These are phyloP conservation scores for Arthrobotrys megalospora DNA, from an alignment of 2,329 filamentous ascomycete species.

Conservation along the genomic window DNA sequence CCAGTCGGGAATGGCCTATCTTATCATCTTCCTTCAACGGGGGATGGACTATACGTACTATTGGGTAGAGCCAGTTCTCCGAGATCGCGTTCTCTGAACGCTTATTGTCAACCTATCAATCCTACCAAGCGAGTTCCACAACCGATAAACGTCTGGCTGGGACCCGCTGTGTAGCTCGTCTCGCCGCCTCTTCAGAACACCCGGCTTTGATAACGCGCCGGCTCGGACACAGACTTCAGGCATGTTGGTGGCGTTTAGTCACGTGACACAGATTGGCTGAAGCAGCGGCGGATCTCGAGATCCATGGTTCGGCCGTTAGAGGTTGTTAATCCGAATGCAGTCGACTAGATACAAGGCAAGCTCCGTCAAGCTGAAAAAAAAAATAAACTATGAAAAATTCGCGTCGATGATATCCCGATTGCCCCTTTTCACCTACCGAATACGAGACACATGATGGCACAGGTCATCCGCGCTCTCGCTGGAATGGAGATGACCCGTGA, in stretches of 20 bases:
- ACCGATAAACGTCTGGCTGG: no score
- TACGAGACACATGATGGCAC: slow-evolving; percentile 16
- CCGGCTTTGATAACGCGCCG: no score
- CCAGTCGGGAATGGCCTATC: no score
- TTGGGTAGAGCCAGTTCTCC: no score
- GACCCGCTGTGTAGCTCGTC: no score
- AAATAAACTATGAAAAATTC: background rate
- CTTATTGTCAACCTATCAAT: no score
- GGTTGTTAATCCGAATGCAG: background rate
- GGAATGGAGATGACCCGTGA: slow-evolving; percentile 12
- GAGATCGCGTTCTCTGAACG: no score
- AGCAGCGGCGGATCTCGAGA: background rate
- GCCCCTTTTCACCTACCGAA: background rate
- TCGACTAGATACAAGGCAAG: background rate
- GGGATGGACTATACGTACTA: no score
- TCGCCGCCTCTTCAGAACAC: no score
- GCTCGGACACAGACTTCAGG: no score
- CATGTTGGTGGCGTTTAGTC: background rate
- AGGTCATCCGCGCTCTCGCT: slow-evolving; percentile 18
- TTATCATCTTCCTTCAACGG: no score
- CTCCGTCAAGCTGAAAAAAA: slow-evolving; percentile 10
- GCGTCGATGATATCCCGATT: slow-evolving; percentile 13
- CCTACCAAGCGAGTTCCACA: no score
- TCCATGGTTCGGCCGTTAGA: slow-evolving; percentile 2
- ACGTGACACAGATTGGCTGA: background rate